A percentile compares a stretch with the other conserved stretches of the same genome.
These are phyloP conservation scores for Strigomonas galati DNA, from an alignment of 208 protist species.

Conservation along the genomic window DNA sequence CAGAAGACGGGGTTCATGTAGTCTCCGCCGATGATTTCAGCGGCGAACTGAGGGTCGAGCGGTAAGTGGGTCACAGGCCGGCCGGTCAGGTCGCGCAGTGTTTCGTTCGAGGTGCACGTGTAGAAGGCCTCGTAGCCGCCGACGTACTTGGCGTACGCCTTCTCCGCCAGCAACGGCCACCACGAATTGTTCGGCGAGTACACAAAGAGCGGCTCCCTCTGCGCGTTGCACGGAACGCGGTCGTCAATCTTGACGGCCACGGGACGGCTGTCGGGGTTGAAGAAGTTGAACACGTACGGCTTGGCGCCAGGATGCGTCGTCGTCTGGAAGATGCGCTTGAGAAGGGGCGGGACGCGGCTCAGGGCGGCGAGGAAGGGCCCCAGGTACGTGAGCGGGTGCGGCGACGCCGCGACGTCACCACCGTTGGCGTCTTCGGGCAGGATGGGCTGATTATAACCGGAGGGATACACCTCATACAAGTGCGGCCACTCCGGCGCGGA, in stretches of 20 bases:
- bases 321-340: slow-evolving; percentile 64
- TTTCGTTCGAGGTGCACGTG: slow-evolving; percentile 82
- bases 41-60: slow-evolving; percentile 60
- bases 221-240: slow-evolving; percentile 61
- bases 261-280: slow-evolving; percentile 77
- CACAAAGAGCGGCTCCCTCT: slow-evolving; percentile 55
- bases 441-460: slow-evolving; percentile 36
- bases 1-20: slow-evolving; percentile 61
- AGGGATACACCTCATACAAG: slow-evolving; percentile 74
- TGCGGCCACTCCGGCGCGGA: slow-evolving; percentile 73
- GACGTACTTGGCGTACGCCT: slow-evolving; percentile 91
- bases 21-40: slow-evolving; percentile 63
- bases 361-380: slow-evolving; percentile 78
- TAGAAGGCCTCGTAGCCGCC: slow-evolving; percentile 75
- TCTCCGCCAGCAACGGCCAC: slow-evolving; percentile 86
- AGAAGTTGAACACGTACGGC: slow-evolving; percentile 82
- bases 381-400: slow-evolving; percentile 64
- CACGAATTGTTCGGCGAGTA: slow-evolving; percentile 45
- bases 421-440: slow-evolving; percentile 34
- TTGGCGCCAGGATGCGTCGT: slow-evolving; percentile 53
- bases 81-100: slow-evolving; percentile 83
- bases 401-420: slow-evolving; percentile 24
- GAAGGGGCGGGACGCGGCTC: slow-evolving; percentile 47
- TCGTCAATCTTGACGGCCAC: slow-evolving; percentile 82
- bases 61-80: slow-evolving; percentile 74